Percentiles rank a stretch among this genome's conserved stretches.
These are phyloP conservation scores for Trametes sp. DNA, from an alignment of 1,284 basidiomycete species.

Conservation along the genomic window DNA sequence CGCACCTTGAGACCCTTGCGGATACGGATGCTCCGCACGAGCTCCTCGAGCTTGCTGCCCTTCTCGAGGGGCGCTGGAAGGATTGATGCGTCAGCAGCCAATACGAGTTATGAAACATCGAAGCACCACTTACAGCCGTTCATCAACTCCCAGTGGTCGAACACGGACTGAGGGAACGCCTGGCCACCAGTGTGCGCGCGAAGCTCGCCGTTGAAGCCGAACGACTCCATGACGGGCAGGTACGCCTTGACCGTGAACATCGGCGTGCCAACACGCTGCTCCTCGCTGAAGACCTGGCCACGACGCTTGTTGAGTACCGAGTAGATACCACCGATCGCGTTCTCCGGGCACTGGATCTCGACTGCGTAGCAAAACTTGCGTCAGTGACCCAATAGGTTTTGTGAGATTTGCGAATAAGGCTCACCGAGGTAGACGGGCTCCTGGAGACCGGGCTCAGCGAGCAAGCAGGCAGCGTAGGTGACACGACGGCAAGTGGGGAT, in stretches of 20 bases:
- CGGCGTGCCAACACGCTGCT: constrained; percentile 96
- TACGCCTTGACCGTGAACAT: constrained; percentile 99
- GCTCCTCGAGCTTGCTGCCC: constrained; percentile 89
- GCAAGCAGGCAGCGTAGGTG: constrained; percentile 94
- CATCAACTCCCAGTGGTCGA: constrained; percentile 93
- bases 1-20: constrained; percentile 93
- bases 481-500: constrained; percentile 97
- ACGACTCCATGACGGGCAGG: constrained; percentile 96
- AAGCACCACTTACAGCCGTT: constrained; percentile 80
- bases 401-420: constrained; percentile 28
- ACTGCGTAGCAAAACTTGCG: constrained; percentile 52
- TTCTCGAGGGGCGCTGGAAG: constrained; percentile 77
- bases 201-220: constrained; percentile 98
- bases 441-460: constrained; percentile 92
- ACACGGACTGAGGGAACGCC: constrained; percentile 97
- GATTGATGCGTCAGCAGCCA: constrained; percentile 6
- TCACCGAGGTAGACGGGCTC: constrained; percentile 95
- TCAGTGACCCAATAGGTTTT: background rate
- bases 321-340: constrained; percentile 99
- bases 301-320: constrained; percentile 94
- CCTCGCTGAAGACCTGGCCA: constrained; percentile 98
- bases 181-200: constrained; percentile 94
- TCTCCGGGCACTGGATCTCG: constrained; percentile 99
- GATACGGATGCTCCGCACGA: constrained; percentile 85
- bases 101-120: no score